Evolutionary conservation across 2,329 filamentous ascomycete species (phyloP).

Genomic region (Fusarium cyanostomum): DNA sequence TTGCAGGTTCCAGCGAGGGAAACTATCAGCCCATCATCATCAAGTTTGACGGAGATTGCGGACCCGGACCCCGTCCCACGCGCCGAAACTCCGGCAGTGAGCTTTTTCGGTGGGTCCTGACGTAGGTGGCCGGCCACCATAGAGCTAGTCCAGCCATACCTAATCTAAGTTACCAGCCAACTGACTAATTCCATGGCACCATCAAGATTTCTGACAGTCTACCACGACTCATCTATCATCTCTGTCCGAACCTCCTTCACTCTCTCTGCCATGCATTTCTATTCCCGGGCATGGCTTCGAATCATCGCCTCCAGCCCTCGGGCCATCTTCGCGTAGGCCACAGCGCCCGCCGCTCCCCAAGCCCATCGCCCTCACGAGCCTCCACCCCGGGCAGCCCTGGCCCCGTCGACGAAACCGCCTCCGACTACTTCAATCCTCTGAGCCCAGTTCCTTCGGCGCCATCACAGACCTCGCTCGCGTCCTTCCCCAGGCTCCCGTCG

Average conservation of each 20-base stretch:
- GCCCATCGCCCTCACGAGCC: constrained; percentile 24
- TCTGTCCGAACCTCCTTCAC: not conserved
- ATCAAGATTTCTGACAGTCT: not conserved
- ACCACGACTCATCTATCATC: not conserved
- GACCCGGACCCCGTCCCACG: no score
- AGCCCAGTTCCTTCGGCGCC: constrained; percentile 33
- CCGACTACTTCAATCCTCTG: constrained; percentile 40
- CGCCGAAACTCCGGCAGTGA: not conserved
- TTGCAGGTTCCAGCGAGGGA: no score
- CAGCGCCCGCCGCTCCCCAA: constrained; percentile 22
- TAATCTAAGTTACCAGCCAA: no score
- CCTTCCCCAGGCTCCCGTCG: constrained; percentile 23
- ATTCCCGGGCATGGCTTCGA: constrained; percentile 34
- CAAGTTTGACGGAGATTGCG: no score
- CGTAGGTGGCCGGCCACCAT: constrained; percentile 15
- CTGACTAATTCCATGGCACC: constrained; percentile 27
- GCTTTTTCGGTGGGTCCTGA: not conserved
- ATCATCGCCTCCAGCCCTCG: constrained; percentile 28
- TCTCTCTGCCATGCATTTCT: constrained; percentile 16
- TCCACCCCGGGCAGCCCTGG: constrained; percentile 27
- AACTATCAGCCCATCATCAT: no score
- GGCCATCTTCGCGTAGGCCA: constrained; percentile 27
- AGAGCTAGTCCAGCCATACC: no score
- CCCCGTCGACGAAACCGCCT: constrained; percentile 34
- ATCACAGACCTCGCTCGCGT: constrained; percentile 34